Conservation (phyloP, 441 rosid species). For the Rhodomyrtus psidioides region DNA sequence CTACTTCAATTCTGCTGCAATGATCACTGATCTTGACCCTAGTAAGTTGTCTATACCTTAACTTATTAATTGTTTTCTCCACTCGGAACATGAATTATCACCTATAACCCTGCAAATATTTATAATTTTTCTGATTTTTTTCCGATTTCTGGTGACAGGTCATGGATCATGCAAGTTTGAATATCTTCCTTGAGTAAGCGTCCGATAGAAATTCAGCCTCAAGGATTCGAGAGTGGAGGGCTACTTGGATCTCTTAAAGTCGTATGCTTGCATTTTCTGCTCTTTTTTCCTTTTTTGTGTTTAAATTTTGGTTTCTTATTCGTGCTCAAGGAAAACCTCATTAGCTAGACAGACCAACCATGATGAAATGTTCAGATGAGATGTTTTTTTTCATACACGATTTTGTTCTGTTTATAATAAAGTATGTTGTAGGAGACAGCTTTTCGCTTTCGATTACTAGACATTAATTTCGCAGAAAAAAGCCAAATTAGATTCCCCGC, state of each 20-base stretch:
- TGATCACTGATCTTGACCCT: constrained; percentile 51
- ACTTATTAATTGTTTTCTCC: neutral
- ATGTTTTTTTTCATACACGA: neutral
- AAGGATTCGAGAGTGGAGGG: neutral
- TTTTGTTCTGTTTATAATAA: neutral
- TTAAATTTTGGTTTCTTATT: neutral
- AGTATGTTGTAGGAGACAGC: neutral
- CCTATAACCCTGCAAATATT: too few relatives aligned
- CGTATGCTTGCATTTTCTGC: neutral
- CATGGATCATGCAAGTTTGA: constrained; percentile 34
- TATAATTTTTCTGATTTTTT: neutral
- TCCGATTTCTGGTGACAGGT: constrained; percentile 17
- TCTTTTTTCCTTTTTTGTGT: neutral
- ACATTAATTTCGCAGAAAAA: neutral
- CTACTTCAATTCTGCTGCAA: constrained; percentile 52
- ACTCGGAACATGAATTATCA: neutral
- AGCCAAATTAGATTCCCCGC: too few relatives aligned
- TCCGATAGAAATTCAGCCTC: neutral
- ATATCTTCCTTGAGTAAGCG: constrained; percentile 5
- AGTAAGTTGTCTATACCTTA: constrained; percentile 21
- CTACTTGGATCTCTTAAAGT: neutral
- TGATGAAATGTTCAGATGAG: neutral
- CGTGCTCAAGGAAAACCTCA: neutral
- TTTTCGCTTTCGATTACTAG: neutral
- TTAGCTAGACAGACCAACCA: neutral